Base-by-base conservation (phyloP, 768 basidiomycete genomes). In the Tylopilus sp. region DNA sequence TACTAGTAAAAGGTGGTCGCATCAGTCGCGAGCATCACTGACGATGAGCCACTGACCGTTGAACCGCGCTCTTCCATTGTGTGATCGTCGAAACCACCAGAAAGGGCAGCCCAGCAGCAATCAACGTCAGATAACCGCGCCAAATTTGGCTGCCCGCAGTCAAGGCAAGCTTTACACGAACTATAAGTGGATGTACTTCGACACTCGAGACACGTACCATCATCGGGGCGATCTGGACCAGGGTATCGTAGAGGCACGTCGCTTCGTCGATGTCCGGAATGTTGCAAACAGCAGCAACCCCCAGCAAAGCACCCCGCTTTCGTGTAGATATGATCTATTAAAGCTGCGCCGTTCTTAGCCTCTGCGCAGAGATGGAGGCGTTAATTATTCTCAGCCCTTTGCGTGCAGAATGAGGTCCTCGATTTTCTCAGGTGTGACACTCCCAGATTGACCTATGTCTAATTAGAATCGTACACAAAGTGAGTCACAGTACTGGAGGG, bases 251-350 rank as follows among this genome's bases (percentile, higher is more conserved):
- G 72, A 98, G 84, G 50, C 90, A 78, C 65, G 92, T 79, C 12
- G 97, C 94, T 68, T 99, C 94, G 28, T 82, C 79, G 25, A 99
- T 85, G 72, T 88, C 71, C 98, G 97, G 74, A 98, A 98, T 13
- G 97, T 64, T 99, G 97, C 47, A 99, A 77, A 70, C 97, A 98
- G 64, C 92, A 96, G 61, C 96, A 98, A 7, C 97, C 97, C 97
- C 98, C 98, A 42, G 97, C 97, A 69, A 99, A 99, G 26, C 95
- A 96, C 97, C 98, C 98, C 11, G 97, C 95, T 69, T 99, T 97
- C 77, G 98, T 81, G 68, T 98, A 98, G 57, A 99, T 91, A 70
- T 98, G 95, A 68, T 96, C 86, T 29, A 78, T 75, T 33, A 92
- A 78, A 17, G 95, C 94, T 6, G 94, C 92, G 3, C 95, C 94